These are phyloP conservation scores for Agaricus subrufescens DNA, from an alignment of 768 basidiomycete genomes.

Conservation along the genomic window DNA sequence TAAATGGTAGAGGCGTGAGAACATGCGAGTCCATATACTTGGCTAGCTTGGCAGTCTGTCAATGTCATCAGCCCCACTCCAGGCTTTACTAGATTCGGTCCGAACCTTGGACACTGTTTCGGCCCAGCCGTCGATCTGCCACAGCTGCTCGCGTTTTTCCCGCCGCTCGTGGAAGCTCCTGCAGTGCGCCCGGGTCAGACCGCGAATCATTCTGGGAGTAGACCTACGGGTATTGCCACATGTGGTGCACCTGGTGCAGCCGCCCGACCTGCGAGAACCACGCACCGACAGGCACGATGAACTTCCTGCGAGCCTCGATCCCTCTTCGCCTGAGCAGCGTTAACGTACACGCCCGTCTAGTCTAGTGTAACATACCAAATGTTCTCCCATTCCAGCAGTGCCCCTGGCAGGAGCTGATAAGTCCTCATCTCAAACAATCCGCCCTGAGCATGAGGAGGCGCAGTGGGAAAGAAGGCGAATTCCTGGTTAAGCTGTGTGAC, in stretches of 20 bases:
- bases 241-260: constrained; percentile 86
- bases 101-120: constrained; percentile 88
- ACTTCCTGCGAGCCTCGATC: constrained; percentile 87
- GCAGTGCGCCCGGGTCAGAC: constrained; percentile 11
- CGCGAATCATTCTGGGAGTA: constrained; percentile 1
- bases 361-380: constrained; percentile 59
- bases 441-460: constrained; percentile 81
- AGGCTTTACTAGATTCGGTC: neutral
- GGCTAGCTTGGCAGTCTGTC: constrained; percentile 84
- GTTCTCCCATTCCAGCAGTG: constrained; percentile 91
- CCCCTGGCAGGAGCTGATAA: constrained; percentile 86
- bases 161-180: constrained; percentile 79
- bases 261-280: constrained; percentile 89
- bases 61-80: constrained; percentile 11
- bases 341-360: constrained; percentile 5
- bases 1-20: constrained; percentile 73
- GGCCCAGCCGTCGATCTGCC: constrained; percentile 94
- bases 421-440: constrained; percentile 92
- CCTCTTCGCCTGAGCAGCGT: constrained; percentile 68
- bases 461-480: constrained; percentile 92
- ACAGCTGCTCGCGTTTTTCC: constrained; percentile 82
- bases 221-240: constrained; percentile 94
- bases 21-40: constrained; percentile 86
- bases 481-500: constrained; percentile 83
- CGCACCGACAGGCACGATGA: constrained; percentile 83